Percentiles rank a stretch among this genome's conserved stretches.
These are phyloP conservation scores for Oryza glaberrima DNA, from an alignment of 176 grass and related monocot genomes.

Conservation along the genomic window DNA sequence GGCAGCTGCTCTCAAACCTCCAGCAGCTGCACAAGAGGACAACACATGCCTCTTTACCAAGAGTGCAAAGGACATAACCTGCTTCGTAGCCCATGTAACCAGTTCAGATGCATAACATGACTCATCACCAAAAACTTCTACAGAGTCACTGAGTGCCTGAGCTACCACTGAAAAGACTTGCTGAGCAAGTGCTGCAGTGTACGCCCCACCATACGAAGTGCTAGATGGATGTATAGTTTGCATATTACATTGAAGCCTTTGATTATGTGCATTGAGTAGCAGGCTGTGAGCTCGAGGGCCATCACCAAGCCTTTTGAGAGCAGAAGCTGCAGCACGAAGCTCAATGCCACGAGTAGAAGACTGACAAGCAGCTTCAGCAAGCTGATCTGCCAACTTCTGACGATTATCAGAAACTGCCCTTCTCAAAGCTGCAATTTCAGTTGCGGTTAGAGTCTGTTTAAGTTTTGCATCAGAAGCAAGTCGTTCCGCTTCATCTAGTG, in stretches of 20 bases:
- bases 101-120: conserved; percentile 82
- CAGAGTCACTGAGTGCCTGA: conserved; percentile 88
- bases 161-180: conserved; percentile 92
- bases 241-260: conserved; percentile 95
- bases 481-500: conserved; percentile 78
- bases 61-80: conserved; percentile 71
- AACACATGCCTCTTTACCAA: conserved; percentile 90
- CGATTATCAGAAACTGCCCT: conserved; percentile 70
- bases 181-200: conserved; percentile 90
- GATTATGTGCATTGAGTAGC: conserved; percentile 81
- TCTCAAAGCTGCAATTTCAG: conserved; percentile 57
- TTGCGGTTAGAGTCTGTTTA: conserved; percentile 51
- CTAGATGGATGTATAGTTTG: conserved; percentile 91
- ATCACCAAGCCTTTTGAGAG: conserved; percentile 97
- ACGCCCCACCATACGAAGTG: conserved; percentile 93
- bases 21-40: conserved; percentile 92
- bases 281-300: conserved; percentile 90
- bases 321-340: conserved; percentile 91
- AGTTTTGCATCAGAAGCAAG: conserved; percentile 60
- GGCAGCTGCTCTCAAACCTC: conserved; percentile 87
- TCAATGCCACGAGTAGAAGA: conserved; percentile 88
- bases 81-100: conserved; percentile 84
- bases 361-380: conserved; percentile 94
- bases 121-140: conserved; percentile 93
- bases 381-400: conserved; percentile 84